A percentile compares a stretch with the other conserved stretches of the same genome.
Evolutionary conservation across 176 grass and related monocot species (phyloP).

Genomic region (Rhipidocladum racemiflorum): DNA sequence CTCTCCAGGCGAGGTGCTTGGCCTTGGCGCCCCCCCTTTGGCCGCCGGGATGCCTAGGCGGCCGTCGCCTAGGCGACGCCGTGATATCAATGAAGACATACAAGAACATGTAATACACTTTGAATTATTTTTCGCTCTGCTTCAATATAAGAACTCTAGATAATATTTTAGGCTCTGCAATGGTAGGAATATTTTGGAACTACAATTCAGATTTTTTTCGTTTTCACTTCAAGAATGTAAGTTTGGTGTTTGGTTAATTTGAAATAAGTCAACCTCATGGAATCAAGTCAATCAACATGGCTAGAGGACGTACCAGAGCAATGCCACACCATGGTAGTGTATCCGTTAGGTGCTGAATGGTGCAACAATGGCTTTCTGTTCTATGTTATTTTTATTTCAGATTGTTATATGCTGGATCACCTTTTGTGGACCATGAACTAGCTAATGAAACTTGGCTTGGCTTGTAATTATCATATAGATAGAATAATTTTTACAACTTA

Average conservation of each 20-base stretch:
- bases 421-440: too few relatives aligned
- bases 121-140: neutral
- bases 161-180: neutral
- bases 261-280: neutral
- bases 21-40: too few relatives aligned
- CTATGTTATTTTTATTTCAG: neutral
- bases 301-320: neutral
- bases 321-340: neutral
- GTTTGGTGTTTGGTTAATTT: neutral
- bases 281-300: neutral
- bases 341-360: neutral
- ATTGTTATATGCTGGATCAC: too few relatives aligned
- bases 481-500: too few relatives aligned
- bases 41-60: too few relatives aligned
- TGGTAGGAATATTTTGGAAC: neutral
- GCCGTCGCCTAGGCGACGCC: too few relatives aligned
- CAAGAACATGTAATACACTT: neutral
- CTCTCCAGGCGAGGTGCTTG: too few relatives aligned
- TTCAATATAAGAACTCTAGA: too few relatives aligned
- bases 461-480: too few relatives aligned
- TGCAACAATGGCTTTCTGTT: constrained; percentile 3
- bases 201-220: neutral
- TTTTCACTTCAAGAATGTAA: neutral
- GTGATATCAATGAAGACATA: too few relatives aligned
- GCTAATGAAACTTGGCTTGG: too few relatives aligned